Percentiles rank a stretch among this genome's conserved stretches.
Evolutionary conservation across 306 rosid species (phyloP).

Genomic region (Cicer arietinum): DNA sequence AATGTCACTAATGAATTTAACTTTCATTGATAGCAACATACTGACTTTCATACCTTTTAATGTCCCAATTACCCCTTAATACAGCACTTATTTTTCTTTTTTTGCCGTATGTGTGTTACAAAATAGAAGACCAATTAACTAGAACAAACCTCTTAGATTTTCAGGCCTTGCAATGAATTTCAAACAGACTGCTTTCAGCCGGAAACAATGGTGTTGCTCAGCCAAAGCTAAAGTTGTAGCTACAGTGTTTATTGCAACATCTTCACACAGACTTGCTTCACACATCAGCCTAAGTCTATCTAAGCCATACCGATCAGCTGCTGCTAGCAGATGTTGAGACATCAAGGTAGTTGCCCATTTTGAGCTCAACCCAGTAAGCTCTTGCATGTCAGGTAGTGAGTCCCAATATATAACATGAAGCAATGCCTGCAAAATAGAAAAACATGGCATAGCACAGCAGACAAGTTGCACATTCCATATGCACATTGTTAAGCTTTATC

Average conservation of each 20-base stretch:
- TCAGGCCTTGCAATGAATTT: conserved; percentile 78
- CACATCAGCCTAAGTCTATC: conserved; percentile 77
- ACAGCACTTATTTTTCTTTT: not conserved
- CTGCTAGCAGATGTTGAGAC: conserved; percentile 92
- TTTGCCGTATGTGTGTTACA: not conserved
- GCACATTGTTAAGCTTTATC: conserved; percentile 35
- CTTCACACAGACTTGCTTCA: conserved; percentile 73
- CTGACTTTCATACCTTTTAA: conserved; percentile 1
- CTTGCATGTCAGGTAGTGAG: conserved; percentile 73
- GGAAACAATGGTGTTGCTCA: conserved; percentile 93
- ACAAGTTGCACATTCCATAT: conserved; percentile 40
- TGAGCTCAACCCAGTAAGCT: conserved; percentile 69
- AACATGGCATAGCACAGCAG: conserved; percentile 33
- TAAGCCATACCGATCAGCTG: conserved; percentile 82
- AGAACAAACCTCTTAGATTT: conserved; percentile 71
- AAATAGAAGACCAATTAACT: conserved; percentile 25
- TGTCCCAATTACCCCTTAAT: not conserved
- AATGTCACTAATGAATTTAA: conserved; percentile 4
- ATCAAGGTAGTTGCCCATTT: conserved; percentile 74
- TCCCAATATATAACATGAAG: conserved; percentile 87
- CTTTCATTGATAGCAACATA: not conserved
- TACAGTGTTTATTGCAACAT: conserved; percentile 79
- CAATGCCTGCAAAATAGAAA: conserved; percentile 63
- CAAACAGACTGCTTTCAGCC: conserved; percentile 83
- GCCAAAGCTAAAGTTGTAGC: conserved; percentile 90